These are phyloP conservation scores for Phytophthora vignae DNA, from an alignment of 352 stramenopile genomes.

Conservation along the genomic window DNA sequence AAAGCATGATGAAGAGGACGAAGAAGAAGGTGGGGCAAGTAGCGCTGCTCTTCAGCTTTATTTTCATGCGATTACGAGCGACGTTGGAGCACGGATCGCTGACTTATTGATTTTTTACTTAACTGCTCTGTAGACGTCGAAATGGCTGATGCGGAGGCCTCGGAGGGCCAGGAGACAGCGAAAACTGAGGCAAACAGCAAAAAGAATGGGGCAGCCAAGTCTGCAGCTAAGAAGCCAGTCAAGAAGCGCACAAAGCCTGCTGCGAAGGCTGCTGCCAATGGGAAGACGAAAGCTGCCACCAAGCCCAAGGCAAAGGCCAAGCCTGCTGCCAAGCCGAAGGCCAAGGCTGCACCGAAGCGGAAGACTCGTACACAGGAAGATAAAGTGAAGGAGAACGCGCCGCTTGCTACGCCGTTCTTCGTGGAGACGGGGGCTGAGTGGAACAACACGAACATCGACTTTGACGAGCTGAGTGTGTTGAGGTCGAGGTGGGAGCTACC, in stretches of 20 bases:
- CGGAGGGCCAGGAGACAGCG: background rate
- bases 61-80: constrained; percentile 19
- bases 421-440: constrained; percentile 75
- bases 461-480: constrained; percentile 72
- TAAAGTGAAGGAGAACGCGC: constrained; percentile 66
- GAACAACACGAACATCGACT: constrained; percentile 76
- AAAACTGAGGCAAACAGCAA: background rate
- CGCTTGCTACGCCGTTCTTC: constrained; percentile 69
- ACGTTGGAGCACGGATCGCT: constrained; percentile 2
- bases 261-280: constrained; percentile 9
- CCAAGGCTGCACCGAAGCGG: constrained; percentile 56
- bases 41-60: constrained; percentile 2
- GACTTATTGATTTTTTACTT: constrained; percentile 34
- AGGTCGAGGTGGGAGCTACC: constrained; percentile 80
- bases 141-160: constrained; percentile 21
- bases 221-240: constrained; percentile 20
- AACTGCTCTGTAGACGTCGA: constrained; percentile 27
- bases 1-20: background rate
- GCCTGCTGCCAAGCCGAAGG: constrained; percentile 32
- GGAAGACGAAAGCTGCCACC: constrained; percentile 16
- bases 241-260: constrained; percentile 32
- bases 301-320: constrained; percentile 35
- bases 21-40: constrained; percentile 17
- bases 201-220: constrained; percentile 4
- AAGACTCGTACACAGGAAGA: constrained; percentile 65